phyloP scores from a whole-genome alignment of 2,329 filamentous ascomycete genomes.

The Botrytis fragariae region DNA sequence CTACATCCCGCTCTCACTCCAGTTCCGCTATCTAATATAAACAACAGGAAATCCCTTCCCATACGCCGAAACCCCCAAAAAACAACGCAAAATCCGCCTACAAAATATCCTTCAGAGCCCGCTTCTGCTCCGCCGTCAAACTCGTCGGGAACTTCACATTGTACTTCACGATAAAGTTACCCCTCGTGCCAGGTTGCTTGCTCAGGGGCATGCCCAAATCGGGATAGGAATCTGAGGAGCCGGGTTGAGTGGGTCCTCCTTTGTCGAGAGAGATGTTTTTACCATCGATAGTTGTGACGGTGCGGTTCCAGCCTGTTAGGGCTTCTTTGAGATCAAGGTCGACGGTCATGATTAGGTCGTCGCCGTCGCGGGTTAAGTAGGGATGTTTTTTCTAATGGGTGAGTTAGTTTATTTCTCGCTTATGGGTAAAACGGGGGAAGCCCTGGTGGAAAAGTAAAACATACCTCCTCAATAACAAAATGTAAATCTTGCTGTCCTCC shows the following conservation, averaged over 20 bases:
- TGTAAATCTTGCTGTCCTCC: conserved; percentile 94
- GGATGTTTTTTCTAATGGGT: conserved; percentile 74
- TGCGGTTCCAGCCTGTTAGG: conserved; percentile 87
- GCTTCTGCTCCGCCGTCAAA: conserved; percentile 76
- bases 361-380: conserved; percentile 80
- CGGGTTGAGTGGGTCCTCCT: conserved; percentile 80
- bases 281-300: conserved; percentile 90
- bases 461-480: conserved; percentile 91
- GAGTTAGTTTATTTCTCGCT: conserved; percentile 2
- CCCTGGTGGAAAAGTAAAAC: conserved; percentile 34
- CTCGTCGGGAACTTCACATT: conserved; percentile 88
- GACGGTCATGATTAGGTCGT: conserved; percentile 77
- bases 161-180: conserved; percentile 85
- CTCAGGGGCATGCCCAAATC: conserved; percentile 90
- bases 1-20: neutral
- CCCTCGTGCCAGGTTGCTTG: conserved; percentile 80
- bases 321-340: conserved; percentile 90
- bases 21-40: neutral
- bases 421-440: neutral
- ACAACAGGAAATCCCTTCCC: neutral
- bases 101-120: conserved; percentile 75
- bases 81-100: conserved; percentile 33
- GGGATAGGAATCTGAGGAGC: conserved; percentile 77
- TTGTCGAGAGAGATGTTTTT: conserved; percentile 79
- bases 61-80: neutral